Evolutionary conservation across 2,329 filamentous ascomycete species (phyloP), one percentile per base, ranked within the genome.

Genomic region (Fusarium humuli): DNA sequence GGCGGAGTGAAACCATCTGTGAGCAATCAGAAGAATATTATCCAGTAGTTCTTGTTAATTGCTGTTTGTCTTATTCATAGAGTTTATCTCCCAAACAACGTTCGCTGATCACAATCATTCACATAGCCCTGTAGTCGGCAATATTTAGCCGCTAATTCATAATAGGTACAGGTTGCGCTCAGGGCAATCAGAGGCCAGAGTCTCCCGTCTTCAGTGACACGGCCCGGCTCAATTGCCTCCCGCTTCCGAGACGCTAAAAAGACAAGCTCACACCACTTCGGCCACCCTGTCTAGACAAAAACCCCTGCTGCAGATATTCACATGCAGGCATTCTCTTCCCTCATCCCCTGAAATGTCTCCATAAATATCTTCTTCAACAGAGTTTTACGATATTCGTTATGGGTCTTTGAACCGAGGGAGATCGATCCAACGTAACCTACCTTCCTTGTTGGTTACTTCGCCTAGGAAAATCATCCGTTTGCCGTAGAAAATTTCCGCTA

Each of bases 381-480:
- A 27, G 14, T 41, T 25, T 50, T 5, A 25, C 20, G 13, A 22
- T 53, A 22, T 22, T 8, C 23, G 4, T 18, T 7, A 53, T 20
- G 49, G 32, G 32, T 42, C 13, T 12, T 29, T 53, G 49, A 41
- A 18, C 49, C 49, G 49, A 53, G 32, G 34, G 34, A 53, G 49
- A 53, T 53, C 49, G 34, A 53, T 53, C 34, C 34, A 42, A 53
- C 23, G 25, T 47, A 47, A 47, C 45, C 3, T 47, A 53, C 49
- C 49, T 53, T 53, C 49, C 49, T 16, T 27, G 23, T 42, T 20
- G n/a, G 49, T 23, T 44, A 27, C 18, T 42, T 53, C 49, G 49
- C n/a, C n/a, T 41, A 53, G 10, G 34, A 42, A 53, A 20, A 53
- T 53, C 49, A 29, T 53, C 25, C 45, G 45, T 47, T 47, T 47